phyloP scores from a whole-genome alignment of 768 basidiomycete species.

The Trametes villosa region DNA sequence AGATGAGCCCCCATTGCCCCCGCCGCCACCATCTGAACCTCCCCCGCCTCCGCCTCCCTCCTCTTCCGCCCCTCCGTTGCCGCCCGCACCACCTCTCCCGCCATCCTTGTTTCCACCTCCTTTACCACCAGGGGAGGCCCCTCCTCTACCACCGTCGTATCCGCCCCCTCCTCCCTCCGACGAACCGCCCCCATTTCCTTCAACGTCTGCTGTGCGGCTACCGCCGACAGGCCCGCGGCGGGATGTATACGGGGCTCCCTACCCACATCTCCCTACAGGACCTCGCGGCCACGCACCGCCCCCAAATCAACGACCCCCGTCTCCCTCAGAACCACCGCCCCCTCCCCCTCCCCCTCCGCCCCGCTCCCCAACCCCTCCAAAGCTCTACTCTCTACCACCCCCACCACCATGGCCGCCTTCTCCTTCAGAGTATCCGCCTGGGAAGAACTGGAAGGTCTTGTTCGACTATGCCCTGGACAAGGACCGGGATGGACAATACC shows the following conservation, averaged over 20 bases:
- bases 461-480: slow-evolving; percentile 64
- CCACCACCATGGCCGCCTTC: slow-evolving; percentile 62
- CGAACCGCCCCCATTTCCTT: slow-evolving; percentile 17
- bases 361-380: slow-evolving; percentile 37
- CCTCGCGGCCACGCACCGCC: too few species aligned
- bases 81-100: slow-evolving; percentile 27
- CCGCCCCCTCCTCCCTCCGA: slow-evolving; percentile 28
- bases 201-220: slow-evolving; percentile 10
- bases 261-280: too few species aligned
- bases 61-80: slow-evolving; percentile 28
- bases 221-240: slow-evolving; percentile 18
- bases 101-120: slow-evolving; percentile 26
- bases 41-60: slow-evolving; percentile 33
- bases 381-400: slow-evolving; percentile 45
- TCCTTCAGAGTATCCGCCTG: slow-evolving; percentile 49
- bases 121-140: slow-evolving; percentile 24
- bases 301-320: slow-evolving; percentile 16
- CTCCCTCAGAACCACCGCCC: slow-evolving; percentile 21
- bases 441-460: slow-evolving; percentile 61
- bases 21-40: slow-evolving; percentile 22
- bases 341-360: slow-evolving; percentile 19
- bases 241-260: slow-evolving; percentile 6
- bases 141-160: slow-evolving; percentile 33
- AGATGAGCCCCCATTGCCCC: slow-evolving; percentile 29
- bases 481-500: slow-evolving; percentile 44